Conservation (phyloP, 2,329 filamentous ascomycete genomes). For the Trichoderma simmonsii region DNA sequence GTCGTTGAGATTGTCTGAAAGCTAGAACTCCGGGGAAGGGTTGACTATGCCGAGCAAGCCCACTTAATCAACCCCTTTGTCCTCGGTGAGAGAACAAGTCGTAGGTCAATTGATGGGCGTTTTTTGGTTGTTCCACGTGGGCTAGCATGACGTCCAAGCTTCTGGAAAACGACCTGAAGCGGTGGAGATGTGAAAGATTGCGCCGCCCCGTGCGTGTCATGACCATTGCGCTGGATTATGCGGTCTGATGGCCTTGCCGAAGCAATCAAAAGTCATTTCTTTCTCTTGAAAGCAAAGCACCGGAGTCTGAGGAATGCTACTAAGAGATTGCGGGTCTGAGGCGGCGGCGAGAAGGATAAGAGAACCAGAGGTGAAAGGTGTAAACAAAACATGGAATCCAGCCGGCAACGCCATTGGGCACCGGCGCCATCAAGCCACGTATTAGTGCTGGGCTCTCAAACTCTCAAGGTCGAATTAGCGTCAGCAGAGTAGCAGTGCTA, state of each 20-base stretch:
- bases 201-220: not conserved
- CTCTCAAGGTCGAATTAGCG: not conserved
- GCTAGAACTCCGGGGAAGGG: conserved; percentile 6
- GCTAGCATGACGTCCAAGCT: not conserved
- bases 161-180: not conserved
- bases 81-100: conserved; percentile 12
- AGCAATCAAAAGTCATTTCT: not conserved
- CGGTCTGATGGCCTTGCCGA: not conserved
- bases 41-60: not conserved
- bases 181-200: not conserved
- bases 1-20: not conserved
- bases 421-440: not conserved
- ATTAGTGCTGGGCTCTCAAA: not conserved
- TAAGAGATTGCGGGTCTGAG: not conserved
- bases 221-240: not conserved
- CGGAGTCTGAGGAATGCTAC: not conserved
- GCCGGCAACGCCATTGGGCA: not conserved
- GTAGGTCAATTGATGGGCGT: not conserved
- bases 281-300: not conserved
- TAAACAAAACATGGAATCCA: not conserved
- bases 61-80: not conserved
- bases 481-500: not conserved
- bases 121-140: conserved; percentile 4
- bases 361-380: not conserved
- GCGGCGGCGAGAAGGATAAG: not conserved